phyloP scores from a whole-genome alignment of 345 rosid species.

The Erysimum cheiranthoides region DNA sequence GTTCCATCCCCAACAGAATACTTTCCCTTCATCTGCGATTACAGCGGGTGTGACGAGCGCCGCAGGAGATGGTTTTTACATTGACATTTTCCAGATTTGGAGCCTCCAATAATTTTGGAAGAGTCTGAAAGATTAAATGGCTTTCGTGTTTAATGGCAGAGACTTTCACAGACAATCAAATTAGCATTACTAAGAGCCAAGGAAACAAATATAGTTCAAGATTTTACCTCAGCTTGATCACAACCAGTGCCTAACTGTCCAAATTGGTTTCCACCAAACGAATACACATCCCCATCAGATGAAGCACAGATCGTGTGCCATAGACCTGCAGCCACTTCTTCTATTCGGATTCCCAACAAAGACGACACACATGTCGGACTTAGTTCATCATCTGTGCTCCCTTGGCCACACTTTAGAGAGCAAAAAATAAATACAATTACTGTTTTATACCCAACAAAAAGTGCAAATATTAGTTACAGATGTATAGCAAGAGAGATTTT shows the following conservation, averaged over 20 bases:
- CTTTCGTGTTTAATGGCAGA: constrained; percentile 2
- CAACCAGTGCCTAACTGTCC: constrained; percentile 97
- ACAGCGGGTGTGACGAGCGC: constrained; percentile 94
- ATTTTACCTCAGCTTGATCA: constrained; percentile 93
- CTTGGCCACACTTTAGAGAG: constrained; percentile 88
- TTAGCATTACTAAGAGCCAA: not conserved
- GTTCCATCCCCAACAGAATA: constrained; percentile 99
- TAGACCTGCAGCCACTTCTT: constrained; percentile 82
- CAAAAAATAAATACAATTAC: not conserved
- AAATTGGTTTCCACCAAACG: constrained; percentile 98
- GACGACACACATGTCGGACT: constrained; percentile 91
- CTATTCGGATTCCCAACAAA: constrained; percentile 78
- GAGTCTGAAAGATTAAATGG: constrained; percentile 57
- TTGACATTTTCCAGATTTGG: constrained; percentile 70
- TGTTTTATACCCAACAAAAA: not conserved
- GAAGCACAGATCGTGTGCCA: constrained; percentile 97
- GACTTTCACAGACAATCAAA: constrained; percentile 10
- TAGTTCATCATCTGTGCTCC: constrained; percentile 91
- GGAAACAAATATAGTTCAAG: not conserved
- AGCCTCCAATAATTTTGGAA: constrained; percentile 89
- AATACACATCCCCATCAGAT: constrained; percentile 84
- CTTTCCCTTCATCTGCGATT: constrained; percentile 68
- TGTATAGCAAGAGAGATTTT: constrained; percentile 14
- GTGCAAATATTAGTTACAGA: constrained; percentile 8
- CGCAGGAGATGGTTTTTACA: constrained; percentile 76